Conservation (phyloP, 2,329 filamentous ascomycete species). For the Plenodomus lindquistii region DNA sequence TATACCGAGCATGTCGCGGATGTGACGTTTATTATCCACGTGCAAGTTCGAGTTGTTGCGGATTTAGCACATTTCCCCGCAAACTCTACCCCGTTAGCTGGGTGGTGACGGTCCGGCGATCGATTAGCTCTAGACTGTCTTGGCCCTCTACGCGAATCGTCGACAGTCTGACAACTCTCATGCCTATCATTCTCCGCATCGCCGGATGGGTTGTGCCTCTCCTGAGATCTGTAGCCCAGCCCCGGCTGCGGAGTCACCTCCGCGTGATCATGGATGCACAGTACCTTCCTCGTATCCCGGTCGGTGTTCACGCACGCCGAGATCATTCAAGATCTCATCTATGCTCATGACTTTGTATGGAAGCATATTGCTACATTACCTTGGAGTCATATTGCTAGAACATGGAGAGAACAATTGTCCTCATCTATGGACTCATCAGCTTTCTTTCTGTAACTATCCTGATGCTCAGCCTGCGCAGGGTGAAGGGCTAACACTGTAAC, state of each 20-base stretch:
- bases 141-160: conserved; percentile 27
- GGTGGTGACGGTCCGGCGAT: conserved; percentile 26
- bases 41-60: conserved; percentile 7
- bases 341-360: neutral
- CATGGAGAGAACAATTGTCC: neutral
- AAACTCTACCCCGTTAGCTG: conserved; percentile 26
- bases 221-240: conserved; percentile 7
- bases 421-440: neutral
- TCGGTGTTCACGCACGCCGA: neutral
- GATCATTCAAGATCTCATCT: neutral
- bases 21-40: conserved; percentile 16
- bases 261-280: conserved; percentile 3
- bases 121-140: conserved; percentile 20
- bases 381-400: neutral
- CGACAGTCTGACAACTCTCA: conserved; percentile 18
- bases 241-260: neutral
- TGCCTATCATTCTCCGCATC: conserved; percentile 33
- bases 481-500: neutral
- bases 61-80: conserved; percentile 35
- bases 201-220: conserved; percentile 14
- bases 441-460: neutral
- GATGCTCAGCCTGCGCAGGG: no score
- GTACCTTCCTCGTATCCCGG: neutral
- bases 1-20: conserved; percentile 6
- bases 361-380: neutral